Evolutionary conservation across 306 rosid genomes (phyloP), one percentile per base, ranked within the genome.

Genomic region (Cucumis hystrix): DNA sequence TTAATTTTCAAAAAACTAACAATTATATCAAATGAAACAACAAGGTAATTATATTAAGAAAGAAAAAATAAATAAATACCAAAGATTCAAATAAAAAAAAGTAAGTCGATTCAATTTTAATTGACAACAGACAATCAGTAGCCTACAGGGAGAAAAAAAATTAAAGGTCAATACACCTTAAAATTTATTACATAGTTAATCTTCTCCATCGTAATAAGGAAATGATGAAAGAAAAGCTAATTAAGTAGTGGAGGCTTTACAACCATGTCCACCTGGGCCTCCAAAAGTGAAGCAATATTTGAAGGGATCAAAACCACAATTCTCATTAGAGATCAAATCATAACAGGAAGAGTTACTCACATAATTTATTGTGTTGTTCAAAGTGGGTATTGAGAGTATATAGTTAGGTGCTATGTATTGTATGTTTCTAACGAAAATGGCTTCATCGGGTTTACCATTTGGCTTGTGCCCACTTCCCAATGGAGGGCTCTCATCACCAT

Each of bases 401-500:
- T 30, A 0, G n/a, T 6, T 8, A 12, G 1, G 4, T 13, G 6
- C 2, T 9, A 62, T 13, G 20, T 62, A 25, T 2, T 14, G 16
- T 21, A 78, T 5, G 47, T 21, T 11, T 33, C 73, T 74, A 66
- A 82, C 55, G 35, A 7, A 71, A 5, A 58, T 28, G 1, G 57
- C 81, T 21, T 23, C 23, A 14, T 41, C 61, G 8, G 62, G 72
- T 10, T 11, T 10, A 0, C 75, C 70, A 39, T 72, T 80, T 16
- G 82, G 79, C 11, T 0, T 58, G 9, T 77, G 65, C 2, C 84
- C 81, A 39, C 74, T 77, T 6, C 84, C 84, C 47, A 81, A 56
- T 33, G 81, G 69, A 11, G 84, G 78, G 41, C 75, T 47, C 5
- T 16, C 2, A 39, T 57, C 75, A 28, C 30, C 3, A 21, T 62